Evolutionary conservation across 2,329 filamentous ascomycete genomes (phyloP).

Genomic region (Tolypocladium ophioglossoides): DNA sequence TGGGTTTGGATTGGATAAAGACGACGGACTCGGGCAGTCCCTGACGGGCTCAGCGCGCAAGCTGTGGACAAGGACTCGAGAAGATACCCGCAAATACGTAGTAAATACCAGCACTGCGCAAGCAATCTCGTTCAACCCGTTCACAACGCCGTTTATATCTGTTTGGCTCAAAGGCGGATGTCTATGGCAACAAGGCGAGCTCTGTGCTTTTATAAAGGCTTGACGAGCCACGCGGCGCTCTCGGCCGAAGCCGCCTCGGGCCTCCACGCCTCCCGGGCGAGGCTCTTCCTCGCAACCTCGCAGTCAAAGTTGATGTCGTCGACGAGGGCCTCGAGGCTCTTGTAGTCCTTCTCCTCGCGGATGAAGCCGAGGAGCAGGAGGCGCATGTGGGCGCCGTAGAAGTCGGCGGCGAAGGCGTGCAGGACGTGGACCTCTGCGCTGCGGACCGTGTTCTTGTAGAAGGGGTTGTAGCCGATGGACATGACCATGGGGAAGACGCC

Average conservation of each 20-base stretch:
- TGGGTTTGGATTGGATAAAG: not conserved
- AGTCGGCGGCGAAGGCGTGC: slow-evolving; percentile 65
- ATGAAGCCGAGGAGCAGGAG: slow-evolving; percentile 80
- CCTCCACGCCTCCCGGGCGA: slow-evolving; percentile 55
- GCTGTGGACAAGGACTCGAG: not conserved
- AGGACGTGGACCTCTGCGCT: slow-evolving; percentile 88
- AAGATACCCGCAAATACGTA: slow-evolving; percentile 3
- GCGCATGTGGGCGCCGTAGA: slow-evolving; percentile 74
- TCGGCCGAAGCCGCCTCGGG: slow-evolving; percentile 21
- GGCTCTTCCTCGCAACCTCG: slow-evolving; percentile 64
- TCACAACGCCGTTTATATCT: not conserved
- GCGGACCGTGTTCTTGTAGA: slow-evolving; percentile 83
- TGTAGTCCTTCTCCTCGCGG: slow-evolving; percentile 81
- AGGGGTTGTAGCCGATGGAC: slow-evolving; percentile 94
- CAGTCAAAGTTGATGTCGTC: slow-evolving; percentile 86
- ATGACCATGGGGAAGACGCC: slow-evolving; percentile 76
- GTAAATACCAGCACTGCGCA: not conserved
- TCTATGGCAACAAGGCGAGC: not conserved
- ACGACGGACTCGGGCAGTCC: not conserved
- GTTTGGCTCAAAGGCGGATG: not conserved
- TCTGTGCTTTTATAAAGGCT: slow-evolving; percentile 10
- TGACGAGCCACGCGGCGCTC: slow-evolving; percentile 29
- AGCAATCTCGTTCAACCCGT: not conserved
- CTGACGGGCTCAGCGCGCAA: not conserved
- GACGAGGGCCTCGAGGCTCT: slow-evolving; percentile 69